Evolutionary conservation across 2,329 filamentous ascomycete genomes (phyloP), one percentile per base, ranked within the genome.

Genomic region (Colletotrichum sp.): DNA sequence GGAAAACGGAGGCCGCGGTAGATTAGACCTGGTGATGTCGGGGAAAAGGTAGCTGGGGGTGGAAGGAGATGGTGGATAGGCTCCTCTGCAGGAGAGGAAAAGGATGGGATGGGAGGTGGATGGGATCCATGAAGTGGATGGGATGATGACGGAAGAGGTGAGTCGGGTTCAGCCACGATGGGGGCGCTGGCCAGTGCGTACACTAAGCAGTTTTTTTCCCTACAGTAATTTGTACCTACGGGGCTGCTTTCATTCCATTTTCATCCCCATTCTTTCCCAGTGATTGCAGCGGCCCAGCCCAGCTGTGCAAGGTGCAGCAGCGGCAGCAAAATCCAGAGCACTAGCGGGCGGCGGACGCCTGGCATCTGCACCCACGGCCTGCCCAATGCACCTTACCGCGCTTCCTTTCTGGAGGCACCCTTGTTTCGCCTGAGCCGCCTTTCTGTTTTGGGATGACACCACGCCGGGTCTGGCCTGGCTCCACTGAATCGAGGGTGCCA

Each of bases 91-190:
- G 30, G 18, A 62, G 16, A 62, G 34, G 60, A 32, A 44, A 36
- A 57, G 63, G 70, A 76, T 73, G 57, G 34, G 65, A 76, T 44
- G 74, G 74, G 64, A 67, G n/a, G 69, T 30, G 73, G 39, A 71
- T 26, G 68, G 49, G 68, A 49, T 49, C 44, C 44, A 49, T 49
- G 44, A n/a, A n/a, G 9, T 49, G 44, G 36, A 73, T 76, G 74
- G 70, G 74, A 76, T 74, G 74, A 76, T 76, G 74, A 76, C 74
- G 74, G 70, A 76, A 76, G 70, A 73, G 49, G 34, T 69, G 70
- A 73, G 64, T 65, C 39, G 70, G 44, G n/a, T 73, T 73, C 69
- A 65, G 74, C 65, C 64, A 76, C 74, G 52, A 65, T 76, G 70
- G 71, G 65, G 73, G 39, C 62, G 57, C 59, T 62, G 59, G 59